Base-by-base conservation (phyloP, 257 asterid species). In the Solanum rostratum region DNA sequence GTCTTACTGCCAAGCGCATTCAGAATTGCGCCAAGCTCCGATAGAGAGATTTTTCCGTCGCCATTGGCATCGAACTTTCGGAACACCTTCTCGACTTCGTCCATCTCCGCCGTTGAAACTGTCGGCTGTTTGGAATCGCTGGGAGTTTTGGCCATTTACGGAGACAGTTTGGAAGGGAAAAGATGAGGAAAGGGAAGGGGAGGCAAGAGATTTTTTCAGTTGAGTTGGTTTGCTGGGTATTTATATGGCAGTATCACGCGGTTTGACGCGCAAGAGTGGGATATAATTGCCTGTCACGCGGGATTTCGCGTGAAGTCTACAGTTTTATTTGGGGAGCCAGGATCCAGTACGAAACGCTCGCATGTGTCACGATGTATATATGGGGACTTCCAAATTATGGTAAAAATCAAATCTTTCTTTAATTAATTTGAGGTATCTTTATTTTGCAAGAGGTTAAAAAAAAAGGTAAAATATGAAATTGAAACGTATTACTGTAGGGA, bases 1-100 rank as follows among this genome's bases (percentile, higher is more conserved):
- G 95, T 89, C 43, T 84, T 79, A 20, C 97, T 83, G 22, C 97
- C 99, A 80, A 91, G 87, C 37, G 88, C 90, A 19, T 88, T 88
- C 76, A 92, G 86, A 54, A 92, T 82, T 12, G 79, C 85, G 29
- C 83, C 84, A 81, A 92, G 89, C 22, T 92, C 95, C 0, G 90
- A 46, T 0, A 85, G 6, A 18, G 95, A 92, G 88, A 92, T 92
- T 86, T 83, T 90, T 0, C 93, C 93, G 86, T 92, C 95, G 46
- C 92, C 93, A 84, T 92, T 91, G 53, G 88, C 68, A 65, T 92
- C 95, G 82, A 92, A 92, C 82, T 91, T 91, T 50, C 84, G 71
- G 89, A 91, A 90, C 33, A 90, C 88, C 82, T 83, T 18, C 81
- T 53, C 88, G 13, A 88, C 89, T 63, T 89, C 88, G 12, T 80